A percentile compares a stretch with the other conserved stretches of the same genome.
phyloP scores from a whole-genome alignment of 129 eudicot species.

The Tanacetum coccineum region DNA sequence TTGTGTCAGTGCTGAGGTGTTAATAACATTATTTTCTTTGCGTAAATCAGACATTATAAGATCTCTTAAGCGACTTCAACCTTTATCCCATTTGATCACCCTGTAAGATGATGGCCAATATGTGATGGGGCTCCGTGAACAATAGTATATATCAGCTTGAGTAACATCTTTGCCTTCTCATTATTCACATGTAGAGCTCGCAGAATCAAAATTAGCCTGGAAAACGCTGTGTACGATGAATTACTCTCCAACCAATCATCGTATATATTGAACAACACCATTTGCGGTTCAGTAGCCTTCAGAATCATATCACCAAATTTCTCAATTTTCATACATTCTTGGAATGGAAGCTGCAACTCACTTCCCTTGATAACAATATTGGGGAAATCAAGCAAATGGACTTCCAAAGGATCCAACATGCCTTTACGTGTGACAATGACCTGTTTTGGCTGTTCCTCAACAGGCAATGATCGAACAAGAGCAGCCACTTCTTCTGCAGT shows the following conservation, averaged over 20 bases:
- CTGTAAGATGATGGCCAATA: conserved; percentile 94
- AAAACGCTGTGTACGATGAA: conserved; percentile 95
- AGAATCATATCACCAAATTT: conserved; percentile 93
- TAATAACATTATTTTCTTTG: conserved; percentile 97
- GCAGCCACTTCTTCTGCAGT: conserved; percentile 99
- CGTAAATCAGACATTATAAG: conserved; percentile 92
- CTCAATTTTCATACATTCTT: conserved; percentile 96
- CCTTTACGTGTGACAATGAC: conserved; percentile 98
- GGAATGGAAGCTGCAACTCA: conserved; percentile 98
- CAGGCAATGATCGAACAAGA: conserved; percentile 93
- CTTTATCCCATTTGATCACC: conserved; percentile 99
- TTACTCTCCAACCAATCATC: conserved; percentile 99
- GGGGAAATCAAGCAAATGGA: conserved; percentile 96
- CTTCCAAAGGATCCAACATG: conserved; percentile 97
- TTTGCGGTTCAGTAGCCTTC: conserved; percentile 98
- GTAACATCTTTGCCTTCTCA: conserved; percentile 97
- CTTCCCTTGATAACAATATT: conserved; percentile 98
- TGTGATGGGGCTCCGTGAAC: conserved; percentile 97
- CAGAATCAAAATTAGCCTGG: conserved; percentile 84
- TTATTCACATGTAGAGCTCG: conserved; percentile 99
- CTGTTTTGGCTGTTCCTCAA: conserved; percentile 98
- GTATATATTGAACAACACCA: conserved; percentile 95
- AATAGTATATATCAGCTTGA: conserved; percentile 92
- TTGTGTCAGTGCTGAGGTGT: conserved; percentile 91
- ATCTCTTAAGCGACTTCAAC: conserved; percentile 98